These are phyloP conservation scores for Paspalum notatum DNA, from an alignment of 176 grass and related monocot species.

Conservation along the genomic window DNA sequence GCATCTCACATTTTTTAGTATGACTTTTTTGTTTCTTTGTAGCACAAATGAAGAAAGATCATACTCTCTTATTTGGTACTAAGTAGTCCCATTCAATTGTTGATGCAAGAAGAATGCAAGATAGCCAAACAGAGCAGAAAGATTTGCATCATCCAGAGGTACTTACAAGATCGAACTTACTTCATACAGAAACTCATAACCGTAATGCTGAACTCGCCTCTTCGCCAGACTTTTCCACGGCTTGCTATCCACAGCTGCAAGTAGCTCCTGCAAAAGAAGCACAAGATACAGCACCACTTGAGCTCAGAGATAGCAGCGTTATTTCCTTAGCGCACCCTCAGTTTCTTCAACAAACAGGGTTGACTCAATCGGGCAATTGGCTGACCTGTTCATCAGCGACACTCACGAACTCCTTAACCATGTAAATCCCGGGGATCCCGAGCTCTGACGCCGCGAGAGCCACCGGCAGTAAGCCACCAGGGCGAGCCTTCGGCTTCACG, in stretches of 20 bases:
- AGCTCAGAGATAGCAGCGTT: not conserved
- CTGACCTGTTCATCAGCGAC: conserved; percentile 74
- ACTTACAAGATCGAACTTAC: conserved; percentile 66
- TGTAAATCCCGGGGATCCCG: conserved; percentile 70
- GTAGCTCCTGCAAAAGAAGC: conserved; percentile 63
- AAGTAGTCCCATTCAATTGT: not conserved
- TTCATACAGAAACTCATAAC: conserved; percentile 93
- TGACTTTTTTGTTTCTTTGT: not conserved
- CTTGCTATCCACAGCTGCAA: conserved; percentile 67
- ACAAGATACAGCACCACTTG: not conserved
- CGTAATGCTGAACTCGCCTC: conserved; percentile 96
- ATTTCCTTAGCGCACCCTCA: not conserved
- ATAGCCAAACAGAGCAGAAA: not conserved
- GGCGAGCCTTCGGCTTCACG: conserved; percentile 42
- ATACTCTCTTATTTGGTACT: not conserved
- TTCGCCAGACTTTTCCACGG: conserved; percentile 80
- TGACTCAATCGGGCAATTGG: not conserved
- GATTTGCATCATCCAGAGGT: conserved; percentile 8
- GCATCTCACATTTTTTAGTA: not conserved
- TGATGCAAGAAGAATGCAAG: not conserved
- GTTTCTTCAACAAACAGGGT: not conserved
- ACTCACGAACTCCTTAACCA: conserved; percentile 77
- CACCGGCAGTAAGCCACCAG: conserved; percentile 40
- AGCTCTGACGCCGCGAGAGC: conserved; percentile 60
- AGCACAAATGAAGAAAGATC: not conserved